Base-by-base conservation (phyloP, 495 filamentous ascomycete species). In the Aspergillus incahuasiensis region DNA sequence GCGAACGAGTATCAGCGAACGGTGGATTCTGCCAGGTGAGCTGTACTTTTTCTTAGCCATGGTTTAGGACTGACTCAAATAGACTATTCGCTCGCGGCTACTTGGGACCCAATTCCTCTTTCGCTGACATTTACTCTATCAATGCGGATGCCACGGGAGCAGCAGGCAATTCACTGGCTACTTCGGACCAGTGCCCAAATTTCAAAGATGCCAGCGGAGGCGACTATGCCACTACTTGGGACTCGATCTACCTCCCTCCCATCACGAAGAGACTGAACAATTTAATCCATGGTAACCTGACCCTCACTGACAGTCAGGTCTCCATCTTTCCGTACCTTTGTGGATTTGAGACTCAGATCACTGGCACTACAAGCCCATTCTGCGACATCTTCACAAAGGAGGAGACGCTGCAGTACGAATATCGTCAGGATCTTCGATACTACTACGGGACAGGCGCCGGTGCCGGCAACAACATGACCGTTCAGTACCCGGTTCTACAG, bases 341-440 rank as follows among this genome's bases (percentile, higher is more conserved):
- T 59, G 82, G 77, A 8, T 84, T 82, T 48, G 82, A 86, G 58
- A 77, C 73, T 6, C 81, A 83, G 59, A 82, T 84, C 57, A 80
- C 71, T 1, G 81, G 82, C 11, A 66, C 60, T 6, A 62, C 73
- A 4, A 81, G 78, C 15, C 75, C 79, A 0, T 86, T 75, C 72
- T 84, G 82, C 51, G 62, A 63, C 42, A 68, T 79, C 16, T 79
- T 84, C 57, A 76, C 74, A 3, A 64, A 81, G 25, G 62, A 75
- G 0, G 81, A 84, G 61, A 68, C 82, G 18, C 65, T 66, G 44
- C 57, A 75, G 55, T 83, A 86, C 59, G 79, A 82, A 52, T 86
- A 84, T 61, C 73, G 75, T 0, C 80, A 84, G 49, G 81, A 84
- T 64, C 63, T 84, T 51, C 74, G 80, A 18, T 84, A 84, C 59